These are phyloP conservation scores for Eutrema japonicum DNA, from an alignment of 345 rosid genomes.

Conservation along the genomic window DNA sequence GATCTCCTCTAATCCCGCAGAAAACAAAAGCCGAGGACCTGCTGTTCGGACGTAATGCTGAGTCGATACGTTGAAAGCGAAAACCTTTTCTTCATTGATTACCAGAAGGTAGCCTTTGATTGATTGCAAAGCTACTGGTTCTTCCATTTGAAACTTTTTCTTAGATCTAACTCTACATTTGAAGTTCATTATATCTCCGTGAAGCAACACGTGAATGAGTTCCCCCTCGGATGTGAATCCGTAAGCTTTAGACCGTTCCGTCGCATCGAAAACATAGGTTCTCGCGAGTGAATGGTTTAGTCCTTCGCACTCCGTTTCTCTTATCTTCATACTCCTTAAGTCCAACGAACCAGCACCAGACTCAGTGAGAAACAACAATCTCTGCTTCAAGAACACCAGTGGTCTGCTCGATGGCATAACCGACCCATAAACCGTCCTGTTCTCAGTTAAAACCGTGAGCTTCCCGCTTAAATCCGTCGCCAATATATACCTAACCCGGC, in stretches of 20 bases:
- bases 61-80: slow-evolving; percentile 78
- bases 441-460: slow-evolving; percentile 69
- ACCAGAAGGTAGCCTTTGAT: slow-evolving; percentile 81
- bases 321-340: slow-evolving; percentile 80
- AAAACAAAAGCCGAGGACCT: slow-evolving; percentile 71
- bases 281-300: slow-evolving; percentile 67
- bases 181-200: slow-evolving; percentile 89
- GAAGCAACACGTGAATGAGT: slow-evolving; percentile 69
- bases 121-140: slow-evolving; percentile 70
- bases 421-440: slow-evolving; percentile 72
- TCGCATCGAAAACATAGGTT: slow-evolving; percentile 70
- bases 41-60: slow-evolving; percentile 74
- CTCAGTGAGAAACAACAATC: slow-evolving; percentile 87
- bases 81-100: slow-evolving; percentile 64
- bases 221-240: slow-evolving; percentile 89
- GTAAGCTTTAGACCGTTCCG: slow-evolving; percentile 88
- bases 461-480: slow-evolving; percentile 65
- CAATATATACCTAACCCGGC: slow-evolving; percentile 73
- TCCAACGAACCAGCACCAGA: slow-evolving; percentile 91
- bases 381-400: slow-evolving; percentile 85
- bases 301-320: slow-evolving; percentile 89
- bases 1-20: slow-evolving; percentile 79
- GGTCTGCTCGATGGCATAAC: slow-evolving; percentile 68
- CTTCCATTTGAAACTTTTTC: slow-evolving; percentile 70
- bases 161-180: slow-evolving; percentile 92